Percentiles rank a stretch among this genome's conserved stretches.
Evolutionary conservation across 495 filamentous ascomycete genomes (phyloP).

Genomic region (Daldinia decipiens): DNA sequence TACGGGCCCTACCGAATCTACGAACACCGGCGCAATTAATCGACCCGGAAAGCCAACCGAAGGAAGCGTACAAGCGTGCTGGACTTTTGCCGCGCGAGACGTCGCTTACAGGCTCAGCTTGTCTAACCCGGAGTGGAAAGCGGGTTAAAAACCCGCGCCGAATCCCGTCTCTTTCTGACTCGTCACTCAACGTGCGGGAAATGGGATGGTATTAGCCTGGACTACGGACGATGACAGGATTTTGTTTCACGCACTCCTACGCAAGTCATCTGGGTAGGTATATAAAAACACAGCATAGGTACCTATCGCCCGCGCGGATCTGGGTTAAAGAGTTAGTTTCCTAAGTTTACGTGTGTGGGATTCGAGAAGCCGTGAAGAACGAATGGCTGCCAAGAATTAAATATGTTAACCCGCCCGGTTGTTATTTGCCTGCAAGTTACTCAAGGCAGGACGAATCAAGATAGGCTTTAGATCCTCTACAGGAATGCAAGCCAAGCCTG

Average conservation of each 20-base stretch:
- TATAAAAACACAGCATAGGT: background rate
- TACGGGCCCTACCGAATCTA: background rate
- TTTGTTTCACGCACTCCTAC: background rate
- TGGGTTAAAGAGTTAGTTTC: background rate
- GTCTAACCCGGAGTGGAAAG: background rate
- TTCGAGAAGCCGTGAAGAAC: background rate
- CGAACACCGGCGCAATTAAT: background rate
- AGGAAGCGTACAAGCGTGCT: background rate
- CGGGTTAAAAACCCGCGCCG: background rate
- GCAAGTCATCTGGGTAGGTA: background rate
- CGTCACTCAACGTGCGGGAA: background rate
- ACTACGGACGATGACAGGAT: background rate
- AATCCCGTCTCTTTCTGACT: background rate
- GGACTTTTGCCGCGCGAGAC: conserved; percentile 4
- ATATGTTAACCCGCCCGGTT: background rate
- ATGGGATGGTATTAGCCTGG: no score
- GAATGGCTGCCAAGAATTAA: background rate
- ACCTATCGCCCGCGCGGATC: background rate
- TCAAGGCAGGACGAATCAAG: background rate
- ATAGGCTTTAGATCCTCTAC: background rate
- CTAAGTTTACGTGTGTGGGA: background rate
- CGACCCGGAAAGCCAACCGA: background rate
- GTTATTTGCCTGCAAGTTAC: background rate
- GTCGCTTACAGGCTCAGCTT: background rate
- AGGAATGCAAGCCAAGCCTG: background rate